Evolutionary conservation across 2,329 filamentous ascomycete genomes (phyloP).

Genomic region (Fusarium secorum): DNA sequence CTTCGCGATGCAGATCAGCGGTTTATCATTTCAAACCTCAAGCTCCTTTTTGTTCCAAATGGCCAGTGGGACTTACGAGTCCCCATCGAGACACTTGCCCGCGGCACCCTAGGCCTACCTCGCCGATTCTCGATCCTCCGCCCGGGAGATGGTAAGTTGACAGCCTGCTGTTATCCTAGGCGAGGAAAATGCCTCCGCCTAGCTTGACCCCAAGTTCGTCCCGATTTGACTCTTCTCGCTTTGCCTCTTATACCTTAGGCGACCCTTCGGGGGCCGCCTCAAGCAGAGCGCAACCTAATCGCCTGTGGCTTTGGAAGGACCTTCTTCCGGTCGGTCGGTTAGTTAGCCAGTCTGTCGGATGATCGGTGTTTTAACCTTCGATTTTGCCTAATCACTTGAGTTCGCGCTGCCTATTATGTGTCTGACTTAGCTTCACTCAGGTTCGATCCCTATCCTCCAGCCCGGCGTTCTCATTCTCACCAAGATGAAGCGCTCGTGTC

Average conservation of each 20-base stretch:
- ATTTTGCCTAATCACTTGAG: neutral
- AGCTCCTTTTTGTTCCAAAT: neutral
- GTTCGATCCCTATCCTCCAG: fast-evolving
- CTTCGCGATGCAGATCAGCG: neutral
- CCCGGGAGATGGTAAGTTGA: neutral
- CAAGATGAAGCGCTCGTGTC: neutral
- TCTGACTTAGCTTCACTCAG: neutral
- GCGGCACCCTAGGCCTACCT: fast-evolving
- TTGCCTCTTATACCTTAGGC: too few species aligned
- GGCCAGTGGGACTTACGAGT: neutral
- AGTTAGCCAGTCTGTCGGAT: fast-evolving
- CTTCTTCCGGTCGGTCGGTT: neutral
- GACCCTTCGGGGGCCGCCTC: too few species aligned
- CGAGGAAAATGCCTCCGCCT: too few species aligned
- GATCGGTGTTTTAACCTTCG: fast-evolving
- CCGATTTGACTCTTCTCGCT: fast-evolving
- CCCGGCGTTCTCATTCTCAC: neutral
- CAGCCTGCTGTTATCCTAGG: too few species aligned
- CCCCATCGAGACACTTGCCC: neutral
- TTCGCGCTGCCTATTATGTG: fast-evolving
- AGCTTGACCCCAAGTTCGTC: neutral
- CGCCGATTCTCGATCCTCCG: neutral
- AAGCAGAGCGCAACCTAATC: neutral
- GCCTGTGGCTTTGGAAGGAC: neutral
- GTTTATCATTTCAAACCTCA: neutral